Evolutionary conservation across 1,139 yeast genomes (phyloP), one percentile per base, ranked within the genome.

Genomic region (Suhomyces ambrosiae): DNA sequence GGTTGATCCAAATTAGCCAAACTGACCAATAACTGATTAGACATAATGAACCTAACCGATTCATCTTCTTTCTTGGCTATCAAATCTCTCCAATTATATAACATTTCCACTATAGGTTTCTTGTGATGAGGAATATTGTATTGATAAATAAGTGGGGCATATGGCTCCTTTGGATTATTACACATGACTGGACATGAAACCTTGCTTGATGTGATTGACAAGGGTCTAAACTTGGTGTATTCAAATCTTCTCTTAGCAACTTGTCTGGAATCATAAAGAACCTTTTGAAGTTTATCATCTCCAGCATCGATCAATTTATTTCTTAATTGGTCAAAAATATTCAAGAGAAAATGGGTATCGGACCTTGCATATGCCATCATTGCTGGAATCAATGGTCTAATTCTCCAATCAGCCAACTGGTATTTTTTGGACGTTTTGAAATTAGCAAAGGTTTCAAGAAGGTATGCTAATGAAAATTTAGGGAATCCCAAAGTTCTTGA

Each of bases 371-470:
- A 92, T 14, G 86, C 79, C 45, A 73, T 61, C 94, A 92, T 85
- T 26, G 88, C 82, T 10, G 69, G 60, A 3, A 88, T 77, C 37
- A 92, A 65, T 0, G 99, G 98, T 49, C 99, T 74, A 4, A 84
- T 66, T 60, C 99, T 78, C 99, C 99, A 92, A 61, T 92, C 99
- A 0, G 97, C 96, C 46, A 92, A 66, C 61, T 94, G 99, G 60
- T 90, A 94, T 61, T 90, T 86, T 54, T 94, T 94, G 7, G 96
- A 86, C 0, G 98, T 90, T 49, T 81, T 82, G 62, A 92, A 92
- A 35, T 79, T 74, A 7, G 95, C 96, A 61, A 75, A 88, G 14
- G 75, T 75, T 53, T 90, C 96, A 37, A 94, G 69, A 32, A 94
- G 66, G 58, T 80, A 87, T 0, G 97, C 96, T 44, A 94, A 71